Evolutionary conservation across 371 early-diverging fungal species (phyloP), one percentile per base, ranked within the genome.

Genomic region (Chytridium lagenaria): DNA sequence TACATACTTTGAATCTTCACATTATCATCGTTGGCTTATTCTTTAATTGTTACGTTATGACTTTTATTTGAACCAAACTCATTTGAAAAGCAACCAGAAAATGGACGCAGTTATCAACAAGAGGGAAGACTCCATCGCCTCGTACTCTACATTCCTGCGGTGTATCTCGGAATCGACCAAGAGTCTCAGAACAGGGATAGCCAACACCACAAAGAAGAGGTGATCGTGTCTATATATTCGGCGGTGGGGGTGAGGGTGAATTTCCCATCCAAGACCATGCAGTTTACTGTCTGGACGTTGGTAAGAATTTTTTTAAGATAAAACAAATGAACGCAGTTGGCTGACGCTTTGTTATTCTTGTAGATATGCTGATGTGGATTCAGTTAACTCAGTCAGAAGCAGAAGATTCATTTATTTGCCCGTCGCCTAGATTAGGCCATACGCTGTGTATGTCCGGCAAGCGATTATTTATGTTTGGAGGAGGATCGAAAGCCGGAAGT

Each of bases 231-330:
- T 72, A 36, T 39, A 33, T 72, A 2, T 65, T 52, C 33, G 72
- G 72, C 23, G 72, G 72, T 22, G 72, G 72, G 33, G 37, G 16
- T 16, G 67, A 37, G 7, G 72, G 72, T 30, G 72, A 67, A 5
- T 37, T 37, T 10, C 33, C 72, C 28, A 57, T 55, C 19, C 26
- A 72, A 0, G 72, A 72, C 31, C 26, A 0, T 31, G 37, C 26
- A 26, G 67, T 72, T 0, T 39, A 66, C 44, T 30, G 31, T 10
- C 37, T 72, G 30, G 67, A 72, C 36, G 63, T 71, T 7, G 70
- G 61, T 59, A 31, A 26, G 70, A 22, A 30, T 23, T 30, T 10
- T 7, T 57, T 57, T 5, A 57, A 23, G 26, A 57, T 15, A 30
- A 23, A 22, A 57, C 7, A 23, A n/a, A n/a, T n/a, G n/a, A n/a